Base-by-base conservation (phyloP, 2,329 filamentous ascomycete species). In the Cryphonectria naterciae region DNA sequence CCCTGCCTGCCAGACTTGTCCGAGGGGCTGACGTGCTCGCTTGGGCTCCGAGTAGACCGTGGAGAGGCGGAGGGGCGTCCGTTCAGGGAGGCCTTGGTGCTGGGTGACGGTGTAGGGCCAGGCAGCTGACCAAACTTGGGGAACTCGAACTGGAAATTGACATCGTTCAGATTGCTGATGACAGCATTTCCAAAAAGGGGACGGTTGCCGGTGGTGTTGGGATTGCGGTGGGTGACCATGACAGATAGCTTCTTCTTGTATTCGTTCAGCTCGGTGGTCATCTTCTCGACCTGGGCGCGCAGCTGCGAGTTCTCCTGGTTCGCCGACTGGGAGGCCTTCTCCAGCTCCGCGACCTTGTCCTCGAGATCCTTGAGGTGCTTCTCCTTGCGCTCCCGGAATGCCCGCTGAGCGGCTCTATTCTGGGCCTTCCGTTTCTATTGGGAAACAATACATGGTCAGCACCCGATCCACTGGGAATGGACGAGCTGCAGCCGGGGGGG, bases 121-220 rank as follows among this genome's bases (percentile, higher is more conserved):
- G 88, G 87, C 37, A 97, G 86, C 71, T 90, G 87, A 63, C 96
- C 96, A 77, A 99, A 98, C 78, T 93, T 95, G 74, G 96, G 95
- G 74, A 98, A 98, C 75, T 98, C 95, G 76, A 99, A 98, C 75
- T 95, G 91, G 78, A 98, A 98, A 79, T 92, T 94, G 79, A 92
- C 91, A 73, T 92, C 92, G 76, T 86, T 89, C 68, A 91, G 83
- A 75, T 89, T 91, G 79, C 84, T 88, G 73, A 89, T 79, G 15
- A 84, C 85, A 32, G 84, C 79, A 69, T 77, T 80, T 76, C 86
- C 83, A 77, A 86, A 84, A 43, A 81, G 81, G 19, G 84, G 85
- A 79, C 87, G 81, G n/a, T 7, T 22, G 52, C 67, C 37, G 74
- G 71, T 73, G 75, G 79, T 75, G 67, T 78, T 70, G 41, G 71